Evolutionary conservation across 768 basidiomycete species (phyloP), one percentile per base, ranked within the genome.

Genomic region (Suillus brevipes): DNA sequence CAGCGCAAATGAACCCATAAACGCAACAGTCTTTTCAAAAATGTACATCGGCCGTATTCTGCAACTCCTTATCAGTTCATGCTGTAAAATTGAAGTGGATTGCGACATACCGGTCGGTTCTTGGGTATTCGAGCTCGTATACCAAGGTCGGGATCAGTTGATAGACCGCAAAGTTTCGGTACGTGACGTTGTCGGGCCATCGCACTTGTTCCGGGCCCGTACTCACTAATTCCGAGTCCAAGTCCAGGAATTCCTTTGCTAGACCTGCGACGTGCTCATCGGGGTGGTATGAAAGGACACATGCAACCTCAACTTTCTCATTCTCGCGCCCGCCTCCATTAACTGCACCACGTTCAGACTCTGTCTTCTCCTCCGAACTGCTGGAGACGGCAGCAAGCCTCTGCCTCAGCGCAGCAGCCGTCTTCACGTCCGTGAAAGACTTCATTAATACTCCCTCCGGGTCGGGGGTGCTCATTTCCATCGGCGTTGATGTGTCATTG

Each of bases 1-100:
- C n/a, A 99, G 83, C 0, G 89, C 92, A 78, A 99, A 98, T 0
- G 97, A 97, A 45, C 97, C 97, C 74, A 97, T 94, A 12, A 95
- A 97, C 31, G 96, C 97, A 10, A 92, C 80, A 4, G 82, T 81
- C 78, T 87, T 87, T 70, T 89, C 85, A 34, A 83, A 72, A 7
- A 86, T 74, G 66, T 84, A 84, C 70, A 77, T 68, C 69, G 77
- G 92, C 77, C 85, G 82, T 42, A 77, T 77, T 36, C 75, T 76
- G 20, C 25, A 23, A 36, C 16, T 34, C 40, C 8, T 25, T 14
- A 58, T 72, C 1, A 72, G 49, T 20, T n/a, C 49, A 37, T 20
- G 53, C 13, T 43, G n/a, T 49, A 65, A 18, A 45, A 28, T 42
- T 28, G 25, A 38, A 34, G 37, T 49, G 14, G 23, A 58, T 16